Percentiles rank a stretch among this genome's conserved stretches.
phyloP scores from a whole-genome alignment of 176 grass and related monocot species.

The Oryza australiensis region DNA sequence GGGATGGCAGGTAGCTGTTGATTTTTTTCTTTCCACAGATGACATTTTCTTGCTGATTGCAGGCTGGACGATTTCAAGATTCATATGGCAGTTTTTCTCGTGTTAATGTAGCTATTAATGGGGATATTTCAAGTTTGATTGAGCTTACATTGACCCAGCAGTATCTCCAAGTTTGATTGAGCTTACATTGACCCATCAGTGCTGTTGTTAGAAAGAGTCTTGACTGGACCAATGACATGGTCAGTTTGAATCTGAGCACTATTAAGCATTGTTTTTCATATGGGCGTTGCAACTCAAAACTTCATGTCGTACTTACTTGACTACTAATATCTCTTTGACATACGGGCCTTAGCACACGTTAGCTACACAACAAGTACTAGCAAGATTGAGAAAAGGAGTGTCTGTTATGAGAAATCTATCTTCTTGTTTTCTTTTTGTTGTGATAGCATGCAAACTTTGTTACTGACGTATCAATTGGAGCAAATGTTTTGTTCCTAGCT shows the following conservation, averaged over 20 bases:
- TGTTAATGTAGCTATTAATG: background rate
- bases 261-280: background rate
- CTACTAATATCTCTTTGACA: background rate
- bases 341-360: background rate
- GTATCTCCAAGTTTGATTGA: background rate
- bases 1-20: background rate
- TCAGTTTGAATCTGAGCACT: background rate
- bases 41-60: background rate
- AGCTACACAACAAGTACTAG: background rate
- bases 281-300: background rate
- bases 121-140: background rate
- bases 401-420: background rate
- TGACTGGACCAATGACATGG: background rate
- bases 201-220: background rate
- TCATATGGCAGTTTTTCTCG: background rate
- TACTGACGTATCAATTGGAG: background rate
- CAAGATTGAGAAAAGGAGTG: background rate
- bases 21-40: background rate
- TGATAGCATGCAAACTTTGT: background rate
- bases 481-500: background rate
- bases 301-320: background rate
- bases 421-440: background rate
- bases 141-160: background rate
- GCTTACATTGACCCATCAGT: background rate
- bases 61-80: background rate